phyloP scores from a whole-genome alignment of 108 stramenopile species.

The Fistulifera pelliculosa region DNA sequence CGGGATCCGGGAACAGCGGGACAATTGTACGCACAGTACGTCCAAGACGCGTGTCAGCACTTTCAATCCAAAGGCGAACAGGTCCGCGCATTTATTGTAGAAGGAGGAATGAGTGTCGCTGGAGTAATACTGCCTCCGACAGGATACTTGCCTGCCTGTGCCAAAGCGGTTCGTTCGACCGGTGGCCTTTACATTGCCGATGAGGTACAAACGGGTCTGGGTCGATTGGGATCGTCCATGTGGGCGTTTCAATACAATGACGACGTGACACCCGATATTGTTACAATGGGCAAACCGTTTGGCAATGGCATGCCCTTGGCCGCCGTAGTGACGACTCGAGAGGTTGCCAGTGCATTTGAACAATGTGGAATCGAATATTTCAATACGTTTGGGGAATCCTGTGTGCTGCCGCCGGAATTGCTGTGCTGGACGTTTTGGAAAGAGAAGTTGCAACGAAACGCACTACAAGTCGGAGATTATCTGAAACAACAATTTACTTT shows the following conservation, averaged over 20 bases:
- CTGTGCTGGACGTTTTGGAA: conserved; percentile 75
- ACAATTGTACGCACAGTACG: conserved; percentile 46
- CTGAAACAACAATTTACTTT: conserved; percentile 36
- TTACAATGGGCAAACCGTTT: conserved; percentile 94
- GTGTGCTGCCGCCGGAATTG: conserved; percentile 83
- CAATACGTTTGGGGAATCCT: conserved; percentile 94
- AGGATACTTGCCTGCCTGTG: conserved; percentile 57
- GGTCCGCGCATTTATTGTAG: conserved; percentile 80
- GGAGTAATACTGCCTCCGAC: conserved; percentile 85
- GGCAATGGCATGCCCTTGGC: conserved; percentile 95
- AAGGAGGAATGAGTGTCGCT: conserved; percentile 85
- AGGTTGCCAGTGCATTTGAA: conserved; percentile 78
- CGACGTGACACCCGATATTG: conserved; percentile 88
- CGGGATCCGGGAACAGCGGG: conserved; percentile 34
- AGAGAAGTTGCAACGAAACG: conserved; percentile 75
- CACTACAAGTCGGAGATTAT: conserved; percentile 60
- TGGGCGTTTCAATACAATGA: conserved; percentile 88
- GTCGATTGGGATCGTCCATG: conserved; percentile 72
- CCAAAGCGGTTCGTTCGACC: conserved; percentile 59
- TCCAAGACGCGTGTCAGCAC: conserved; percentile 52
- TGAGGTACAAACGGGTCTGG: conserved; percentile 97
- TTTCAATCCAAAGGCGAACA: conserved; percentile 28
- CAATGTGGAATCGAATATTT: conserved; percentile 88
- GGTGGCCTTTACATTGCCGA: conserved; percentile 96
- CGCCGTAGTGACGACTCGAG: conserved; percentile 74